phyloP scores from a whole-genome alignment of 257 asterid genomes.

The Nicotiana paniculata region DNA sequence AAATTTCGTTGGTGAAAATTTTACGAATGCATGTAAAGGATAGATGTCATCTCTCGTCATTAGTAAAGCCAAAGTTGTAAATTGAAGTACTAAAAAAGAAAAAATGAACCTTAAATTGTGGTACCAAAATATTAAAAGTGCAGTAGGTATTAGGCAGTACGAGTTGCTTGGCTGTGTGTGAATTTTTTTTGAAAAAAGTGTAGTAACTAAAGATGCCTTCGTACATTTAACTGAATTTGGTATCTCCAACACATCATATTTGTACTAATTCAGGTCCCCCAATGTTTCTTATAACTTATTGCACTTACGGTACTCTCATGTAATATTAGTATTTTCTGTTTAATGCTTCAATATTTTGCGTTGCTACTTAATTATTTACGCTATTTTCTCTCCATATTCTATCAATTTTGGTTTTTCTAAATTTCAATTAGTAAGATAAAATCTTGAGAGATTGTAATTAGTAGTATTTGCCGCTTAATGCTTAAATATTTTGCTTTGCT shows the following conservation, averaged over 20 bases:
- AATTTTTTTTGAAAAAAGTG: neutral
- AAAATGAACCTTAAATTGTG: neutral
- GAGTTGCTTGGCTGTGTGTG: neutral
- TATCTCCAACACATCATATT: neutral
- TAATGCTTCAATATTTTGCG: no score
- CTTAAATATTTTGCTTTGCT: neutral
- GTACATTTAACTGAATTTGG: neutral
- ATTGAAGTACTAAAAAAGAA: neutral
- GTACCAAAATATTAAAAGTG: neutral
- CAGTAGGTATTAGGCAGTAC: neutral
- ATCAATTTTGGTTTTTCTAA: neutral
- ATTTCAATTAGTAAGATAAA: no score
- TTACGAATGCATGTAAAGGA: neutral
- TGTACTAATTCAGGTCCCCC: neutral
- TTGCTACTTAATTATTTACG: neutral
- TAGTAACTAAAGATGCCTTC: neutral
- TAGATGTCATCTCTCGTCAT: neutral
- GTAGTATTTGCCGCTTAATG: neutral
- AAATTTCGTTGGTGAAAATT: no score
- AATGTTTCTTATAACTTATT: neutral
- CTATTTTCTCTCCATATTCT: neutral
- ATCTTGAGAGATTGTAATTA: neutral
- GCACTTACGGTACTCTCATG: no score
- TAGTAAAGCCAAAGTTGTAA: neutral
- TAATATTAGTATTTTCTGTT: no score